phyloP scores from a whole-genome alignment of 129 eudicot species.

The Pulicaria dysenterica region DNA sequence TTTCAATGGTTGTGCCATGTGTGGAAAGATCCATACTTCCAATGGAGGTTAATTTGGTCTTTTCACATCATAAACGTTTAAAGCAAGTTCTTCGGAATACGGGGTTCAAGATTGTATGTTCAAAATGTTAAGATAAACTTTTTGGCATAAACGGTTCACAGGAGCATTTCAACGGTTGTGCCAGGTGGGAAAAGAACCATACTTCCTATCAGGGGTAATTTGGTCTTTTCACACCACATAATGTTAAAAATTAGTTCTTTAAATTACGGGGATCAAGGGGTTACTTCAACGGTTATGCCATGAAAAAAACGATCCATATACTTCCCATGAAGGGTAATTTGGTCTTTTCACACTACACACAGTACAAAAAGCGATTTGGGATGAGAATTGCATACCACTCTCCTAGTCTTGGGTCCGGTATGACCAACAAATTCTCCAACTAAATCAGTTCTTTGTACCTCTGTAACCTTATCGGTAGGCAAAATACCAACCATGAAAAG shows the following conservation, averaged over 20 bases:
- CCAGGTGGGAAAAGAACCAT: neutral
- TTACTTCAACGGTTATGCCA: no score
- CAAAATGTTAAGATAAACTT: neutral
- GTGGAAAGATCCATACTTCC: constrained; percentile 14
- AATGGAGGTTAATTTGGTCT: constrained; percentile 14
- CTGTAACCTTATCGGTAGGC: constrained; percentile 80
- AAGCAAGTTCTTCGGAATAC: neutral
- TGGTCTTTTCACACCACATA: neutral
- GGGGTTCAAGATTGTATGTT: neutral
- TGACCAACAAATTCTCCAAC: constrained; percentile 96
- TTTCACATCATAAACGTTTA: constrained; percentile 16
- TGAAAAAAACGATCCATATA: constrained; percentile 7
- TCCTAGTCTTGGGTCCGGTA: constrained; percentile 91
- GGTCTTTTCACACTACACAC: neutral
- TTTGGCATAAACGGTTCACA: neutral
- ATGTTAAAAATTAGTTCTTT: neutral
- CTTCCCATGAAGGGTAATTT: neutral
- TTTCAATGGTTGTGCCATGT: neutral
- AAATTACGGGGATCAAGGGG: neutral
- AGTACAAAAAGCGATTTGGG: neutral
- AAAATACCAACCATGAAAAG: constrained; percentile 81
- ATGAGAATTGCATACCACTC: constrained; percentile 58
- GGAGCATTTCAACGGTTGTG: neutral
- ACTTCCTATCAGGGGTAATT: neutral
- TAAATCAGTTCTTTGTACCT: constrained; percentile 92